Conservation (phyloP, 495 filamentous ascomycete genomes). For the Podospora bellae-mahoneyi region DNA sequence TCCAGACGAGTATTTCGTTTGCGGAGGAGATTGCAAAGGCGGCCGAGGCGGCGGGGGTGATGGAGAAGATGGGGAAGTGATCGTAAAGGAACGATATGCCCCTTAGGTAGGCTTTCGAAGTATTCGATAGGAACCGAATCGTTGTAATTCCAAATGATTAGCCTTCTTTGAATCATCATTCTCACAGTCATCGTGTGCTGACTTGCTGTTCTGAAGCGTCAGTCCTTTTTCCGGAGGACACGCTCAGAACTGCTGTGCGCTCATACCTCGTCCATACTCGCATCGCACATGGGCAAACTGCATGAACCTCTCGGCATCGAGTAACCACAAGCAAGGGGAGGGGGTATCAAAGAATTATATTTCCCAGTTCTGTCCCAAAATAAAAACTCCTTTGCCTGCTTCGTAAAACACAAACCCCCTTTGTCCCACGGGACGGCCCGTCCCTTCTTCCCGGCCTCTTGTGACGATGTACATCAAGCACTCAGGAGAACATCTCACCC, state of each 20-base stretch:
- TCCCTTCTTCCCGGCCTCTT: neutral
- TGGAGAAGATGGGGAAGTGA: neutral
- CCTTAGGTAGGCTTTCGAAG: neutral
- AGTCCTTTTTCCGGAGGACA: too few relatives aligned
- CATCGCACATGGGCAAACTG: too few relatives aligned
- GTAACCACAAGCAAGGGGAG: neutral
- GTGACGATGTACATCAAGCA: neutral
- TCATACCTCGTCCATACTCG: too few relatives aligned
- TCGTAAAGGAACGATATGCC: neutral
- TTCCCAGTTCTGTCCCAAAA: neutral
- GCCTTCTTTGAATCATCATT: neutral
- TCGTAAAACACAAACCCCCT: neutral
- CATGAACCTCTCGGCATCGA: neutral
- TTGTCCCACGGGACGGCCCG: neutral
- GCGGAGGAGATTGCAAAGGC: slow-evolving; percentile 40
- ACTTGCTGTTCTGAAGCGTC: too few relatives aligned
- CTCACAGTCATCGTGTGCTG: neutral
- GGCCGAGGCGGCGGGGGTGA: slow-evolving; percentile 11
- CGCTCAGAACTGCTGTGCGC: too few relatives aligned
- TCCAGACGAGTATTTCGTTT: slow-evolving; percentile 40
- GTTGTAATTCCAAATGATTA: too few relatives aligned
- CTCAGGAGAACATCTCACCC: slow-evolving; percentile 9
- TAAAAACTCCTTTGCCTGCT: slow-evolving; percentile 7
- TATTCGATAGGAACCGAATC: too few relatives aligned
- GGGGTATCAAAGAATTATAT: slow-evolving; percentile 12